These are phyloP conservation scores for Saccharomycopsis fermentans DNA, from an alignment of 805 yeast genomes.

Conservation along the genomic window DNA sequence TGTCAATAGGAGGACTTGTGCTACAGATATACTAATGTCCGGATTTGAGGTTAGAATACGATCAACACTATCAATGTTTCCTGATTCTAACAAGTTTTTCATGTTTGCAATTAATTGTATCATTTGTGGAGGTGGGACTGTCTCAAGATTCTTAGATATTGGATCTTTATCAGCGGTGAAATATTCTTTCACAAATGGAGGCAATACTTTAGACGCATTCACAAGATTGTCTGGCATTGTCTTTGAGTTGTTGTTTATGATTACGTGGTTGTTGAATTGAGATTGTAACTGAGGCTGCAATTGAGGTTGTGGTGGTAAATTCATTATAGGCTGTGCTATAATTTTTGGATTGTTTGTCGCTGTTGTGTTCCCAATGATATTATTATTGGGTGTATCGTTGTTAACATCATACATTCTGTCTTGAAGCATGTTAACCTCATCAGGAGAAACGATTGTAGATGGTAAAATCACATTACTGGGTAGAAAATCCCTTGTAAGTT, in stretches of 20 bases:
- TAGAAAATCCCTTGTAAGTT: conserved; percentile 34
- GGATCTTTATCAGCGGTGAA: conserved; percentile 39
- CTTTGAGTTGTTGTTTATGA: not conserved
- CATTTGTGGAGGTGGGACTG: conserved; percentile 63
- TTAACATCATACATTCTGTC: not conserved
- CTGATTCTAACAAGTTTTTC: conserved; percentile 44
- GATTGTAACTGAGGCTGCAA: too few species aligned
- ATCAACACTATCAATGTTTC: conserved; percentile 35
- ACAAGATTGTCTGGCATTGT: conserved; percentile 38
- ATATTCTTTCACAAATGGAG: conserved; percentile 36
- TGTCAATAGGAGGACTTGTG: conserved; percentile 68
- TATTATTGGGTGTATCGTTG: not conserved
- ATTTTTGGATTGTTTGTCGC: not conserved
- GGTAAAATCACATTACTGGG: conserved; percentile 55
- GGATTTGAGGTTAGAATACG: conserved; percentile 45
- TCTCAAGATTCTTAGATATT: conserved; percentile 49
- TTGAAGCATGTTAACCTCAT: conserved; percentile 1
- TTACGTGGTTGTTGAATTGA: conserved; percentile 12
- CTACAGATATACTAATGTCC: conserved; percentile 52
- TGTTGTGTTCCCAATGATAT: not conserved
- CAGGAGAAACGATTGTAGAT: conserved; percentile 29
- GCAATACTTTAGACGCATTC: conserved; percentile 47
- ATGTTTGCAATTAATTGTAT: conserved; percentile 60
- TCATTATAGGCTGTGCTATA: not conserved
- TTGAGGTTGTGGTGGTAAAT: not conserved